Percentiles rank a stretch among this genome's conserved stretches.
Evolutionary conservation across 441 rosid species (phyloP).

Genomic region (Arabidopsis lyrata): DNA sequence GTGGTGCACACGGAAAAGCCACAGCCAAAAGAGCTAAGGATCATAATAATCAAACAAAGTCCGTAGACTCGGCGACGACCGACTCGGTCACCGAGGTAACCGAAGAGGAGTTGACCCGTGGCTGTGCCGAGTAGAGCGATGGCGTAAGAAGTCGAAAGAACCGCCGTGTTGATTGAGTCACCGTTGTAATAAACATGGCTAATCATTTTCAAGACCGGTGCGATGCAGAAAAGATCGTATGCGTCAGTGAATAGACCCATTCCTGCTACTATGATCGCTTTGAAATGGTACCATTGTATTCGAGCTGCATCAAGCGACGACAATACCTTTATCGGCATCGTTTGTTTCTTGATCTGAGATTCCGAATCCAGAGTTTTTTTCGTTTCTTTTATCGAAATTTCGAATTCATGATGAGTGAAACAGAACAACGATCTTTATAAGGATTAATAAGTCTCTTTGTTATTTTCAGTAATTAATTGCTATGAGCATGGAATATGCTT

Average conservation of each 20-base stretch:
- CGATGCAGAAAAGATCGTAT: slow-evolving; percentile 81
- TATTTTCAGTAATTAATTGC: slow-evolving; percentile 3
- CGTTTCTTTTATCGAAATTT: not conserved
- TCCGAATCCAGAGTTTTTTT: slow-evolving; percentile 36
- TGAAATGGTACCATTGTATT: slow-evolving; percentile 78
- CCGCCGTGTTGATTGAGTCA: slow-evolving; percentile 2
- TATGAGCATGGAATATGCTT: slow-evolving; percentile 37
- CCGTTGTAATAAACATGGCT: slow-evolving; percentile 62
- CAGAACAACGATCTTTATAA: slow-evolving; percentile 16
- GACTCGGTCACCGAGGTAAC: slow-evolving; percentile 64
- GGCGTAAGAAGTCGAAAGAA: slow-evolving; percentile 48
- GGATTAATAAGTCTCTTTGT: not conserved
- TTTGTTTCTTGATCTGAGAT: slow-evolving; percentile 41
- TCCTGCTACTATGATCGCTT: slow-evolving; percentile 83
- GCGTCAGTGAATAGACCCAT: slow-evolving; percentile 91
- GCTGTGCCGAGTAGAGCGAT: slow-evolving; percentile 66
- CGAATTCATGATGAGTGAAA: not conserved
- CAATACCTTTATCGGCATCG: slow-evolving; percentile 57
- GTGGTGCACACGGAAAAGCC: slow-evolving; percentile 75
- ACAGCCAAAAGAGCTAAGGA: slow-evolving; percentile 62
- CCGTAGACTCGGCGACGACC: slow-evolving; percentile 85
- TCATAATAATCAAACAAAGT: slow-evolving; percentile 61
- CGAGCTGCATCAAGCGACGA: slow-evolving; percentile 70
- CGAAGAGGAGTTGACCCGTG: slow-evolving; percentile 68
- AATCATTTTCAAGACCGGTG: slow-evolving; percentile 63